phyloP scores from a whole-genome alignment of 139 green algal genomes.

The Chlorella sorokiniana region DNA sequence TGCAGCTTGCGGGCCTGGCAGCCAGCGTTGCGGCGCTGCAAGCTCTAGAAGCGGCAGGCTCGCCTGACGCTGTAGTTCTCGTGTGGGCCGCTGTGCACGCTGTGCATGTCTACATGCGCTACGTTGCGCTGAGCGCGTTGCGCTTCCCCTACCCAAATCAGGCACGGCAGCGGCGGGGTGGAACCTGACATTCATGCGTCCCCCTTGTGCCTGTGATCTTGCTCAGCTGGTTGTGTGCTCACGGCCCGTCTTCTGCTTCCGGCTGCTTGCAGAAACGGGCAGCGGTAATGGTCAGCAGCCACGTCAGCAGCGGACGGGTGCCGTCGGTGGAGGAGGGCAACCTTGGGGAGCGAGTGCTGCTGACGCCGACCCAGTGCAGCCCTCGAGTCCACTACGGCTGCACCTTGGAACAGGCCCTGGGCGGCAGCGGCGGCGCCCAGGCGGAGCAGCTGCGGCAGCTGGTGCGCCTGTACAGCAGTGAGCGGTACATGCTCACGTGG shows the following conservation, averaged over 20 bases:
- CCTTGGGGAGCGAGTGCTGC: conserved; percentile 48
- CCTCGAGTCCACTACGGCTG: conserved; percentile 47
- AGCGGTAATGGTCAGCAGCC: conserved; percentile 32
- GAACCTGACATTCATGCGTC: background rate
- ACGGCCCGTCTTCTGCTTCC: background rate
- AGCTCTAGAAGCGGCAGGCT: conserved; percentile 39
- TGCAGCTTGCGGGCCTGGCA: conserved; percentile 72
- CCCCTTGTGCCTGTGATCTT: background rate
- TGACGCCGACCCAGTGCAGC: conserved; percentile 24
- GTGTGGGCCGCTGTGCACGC: conserved; percentile 65
- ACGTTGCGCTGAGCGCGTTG: conserved; percentile 57
- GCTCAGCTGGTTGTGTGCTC: background rate
- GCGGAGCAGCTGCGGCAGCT: conserved; percentile 17
- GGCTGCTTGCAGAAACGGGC: conserved; percentile 16
- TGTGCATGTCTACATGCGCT: conserved; percentile 69
- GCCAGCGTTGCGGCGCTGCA: conserved; percentile 68
- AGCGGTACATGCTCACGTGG: conserved; percentile 72
- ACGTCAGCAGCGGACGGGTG: conserved; percentile 41
- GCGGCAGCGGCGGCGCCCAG: background rate
- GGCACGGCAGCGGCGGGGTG: background rate
- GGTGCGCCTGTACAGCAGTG: conserved; percentile 47
- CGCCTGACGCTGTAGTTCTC: conserved; percentile 51
- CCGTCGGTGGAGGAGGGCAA: conserved; percentile 41
- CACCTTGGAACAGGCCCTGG: conserved; percentile 44
- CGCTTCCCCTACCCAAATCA: conserved; percentile 67